Conservation (phyloP, 2,329 filamentous ascomycete genomes). For the Dactylellina sp. region DNA sequence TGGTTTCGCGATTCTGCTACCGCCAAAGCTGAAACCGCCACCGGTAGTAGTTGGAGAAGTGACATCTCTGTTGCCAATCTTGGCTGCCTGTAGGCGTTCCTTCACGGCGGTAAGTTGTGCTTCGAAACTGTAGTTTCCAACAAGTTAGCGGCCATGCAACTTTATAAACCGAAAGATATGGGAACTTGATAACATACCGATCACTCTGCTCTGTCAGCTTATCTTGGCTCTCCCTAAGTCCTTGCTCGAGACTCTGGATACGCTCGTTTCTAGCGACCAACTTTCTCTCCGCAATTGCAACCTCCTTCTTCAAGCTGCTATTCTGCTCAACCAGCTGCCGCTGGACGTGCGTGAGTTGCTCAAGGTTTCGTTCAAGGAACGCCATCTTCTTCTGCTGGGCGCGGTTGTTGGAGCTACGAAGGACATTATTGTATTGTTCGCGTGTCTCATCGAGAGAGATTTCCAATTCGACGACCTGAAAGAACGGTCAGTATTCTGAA, state of each 20-base stretch:
- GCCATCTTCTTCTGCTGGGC: slow-evolving; percentile 99
- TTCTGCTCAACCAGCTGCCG: slow-evolving; percentile 98
- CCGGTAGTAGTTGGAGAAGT: slow-evolving; percentile 68
- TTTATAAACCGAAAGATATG: slow-evolving; percentile 20
- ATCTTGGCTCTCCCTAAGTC: slow-evolving; percentile 97
- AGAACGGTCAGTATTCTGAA: slow-evolving; percentile 25
- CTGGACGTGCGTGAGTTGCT: slow-evolving; percentile 97
- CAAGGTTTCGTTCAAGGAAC: slow-evolving; percentile 96
- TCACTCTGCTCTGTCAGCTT: slow-evolving; percentile 97
- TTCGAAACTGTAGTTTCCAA: slow-evolving; percentile 78
- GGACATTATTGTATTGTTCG: slow-evolving; percentile 98
- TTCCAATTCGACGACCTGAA: slow-evolving; percentile 85
- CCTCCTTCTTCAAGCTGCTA: slow-evolving; percentile 96
- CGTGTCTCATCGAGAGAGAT: slow-evolving; percentile 97
- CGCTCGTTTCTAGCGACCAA: slow-evolving; percentile 96
- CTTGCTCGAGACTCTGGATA: slow-evolving; percentile 89
- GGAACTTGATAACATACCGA: slow-evolving; percentile 73
- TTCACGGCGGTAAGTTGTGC: slow-evolving; percentile 96
- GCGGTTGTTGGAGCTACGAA: slow-evolving; percentile 95
- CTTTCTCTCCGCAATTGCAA: slow-evolving; percentile 97
- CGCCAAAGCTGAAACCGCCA: slow-evolving; percentile 76
- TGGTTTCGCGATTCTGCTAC: slow-evolving; percentile 76
- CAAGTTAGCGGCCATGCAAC: slow-evolving; percentile 33
- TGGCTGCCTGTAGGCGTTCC: slow-evolving; percentile 95
- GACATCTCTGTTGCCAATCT: slow-evolving; percentile 87